Evolutionary conservation across 2,329 filamentous ascomycete species (phyloP), one percentile per base, ranked within the genome.

Genomic region (Hypoxylon rubiginosum): DNA sequence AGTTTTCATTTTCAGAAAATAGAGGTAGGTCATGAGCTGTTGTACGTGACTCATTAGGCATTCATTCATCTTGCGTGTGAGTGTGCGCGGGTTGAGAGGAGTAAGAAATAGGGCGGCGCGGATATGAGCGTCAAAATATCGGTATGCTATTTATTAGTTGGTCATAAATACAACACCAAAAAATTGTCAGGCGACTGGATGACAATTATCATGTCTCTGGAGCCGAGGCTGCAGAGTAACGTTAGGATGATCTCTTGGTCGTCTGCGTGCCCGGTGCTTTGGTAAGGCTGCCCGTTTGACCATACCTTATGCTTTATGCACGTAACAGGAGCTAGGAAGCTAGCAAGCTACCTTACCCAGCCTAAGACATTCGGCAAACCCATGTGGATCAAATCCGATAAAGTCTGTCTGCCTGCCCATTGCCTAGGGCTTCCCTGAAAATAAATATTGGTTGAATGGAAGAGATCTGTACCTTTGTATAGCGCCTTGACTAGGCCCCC

Each of bases 301-400:
- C 34, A 56, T 69, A 60, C 48, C 52, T 64, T 45, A 24, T 24
- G 21, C 21, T 24, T 24, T 24, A 65, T 70, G 67, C 67, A 70
- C 58, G 67, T 59, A 68, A 70, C 56, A 63, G 45, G 55, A 65
- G 67, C 61, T 66, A 66, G 54, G 45, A 56, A 65, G 67, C 61
- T 64, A 64, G 51, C 28, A 62, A 69, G 60, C 64, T 69, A 67
- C 64, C 66, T 66, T 62, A 66, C 66, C 66, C 67, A 69, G 67
- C 67, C 67, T 43, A 43, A 43, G 39, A 21, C 39, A 43, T 43
- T 43, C 39, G 39, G 39, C 39, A 51, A 21, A 43, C n/a, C 26
- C 28, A 34, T 51, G 48, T 51, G 48, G 48, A 51, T 10, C 48
- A 34, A 51, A 51, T 13, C 28, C n/a, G n/a, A 51, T 21, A 17